phyloP scores from a whole-genome alignment of 1,284 basidiomycete species.

The Cutaneotrichosporon dermatis region DNA sequence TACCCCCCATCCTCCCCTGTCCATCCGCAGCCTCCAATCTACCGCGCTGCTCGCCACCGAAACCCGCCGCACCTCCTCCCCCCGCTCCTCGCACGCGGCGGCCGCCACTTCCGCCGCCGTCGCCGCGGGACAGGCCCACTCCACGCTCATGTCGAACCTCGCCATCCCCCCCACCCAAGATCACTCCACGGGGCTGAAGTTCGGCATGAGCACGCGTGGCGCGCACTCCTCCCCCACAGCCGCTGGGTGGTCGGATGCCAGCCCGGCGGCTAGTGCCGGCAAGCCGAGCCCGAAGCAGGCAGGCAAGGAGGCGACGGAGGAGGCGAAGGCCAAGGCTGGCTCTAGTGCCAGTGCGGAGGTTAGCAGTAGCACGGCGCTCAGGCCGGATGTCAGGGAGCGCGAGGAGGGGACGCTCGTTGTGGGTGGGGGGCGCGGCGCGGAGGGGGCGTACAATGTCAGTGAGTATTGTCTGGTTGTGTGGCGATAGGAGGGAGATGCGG shows the following conservation, averaged over 20 bases:
- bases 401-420: neutral
- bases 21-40: neutral
- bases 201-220: neutral
- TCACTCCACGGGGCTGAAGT: neutral
- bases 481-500: no score
- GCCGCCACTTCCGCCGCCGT: neutral
- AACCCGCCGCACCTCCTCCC: neutral
- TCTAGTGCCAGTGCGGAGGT: no score
- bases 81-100: neutral
- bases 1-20: neutral
- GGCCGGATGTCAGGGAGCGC: neutral
- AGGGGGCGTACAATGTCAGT: constrained; percentile 42
- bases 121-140: neutral
- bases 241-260: no score
- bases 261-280: no score
- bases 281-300: no score
- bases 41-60: neutral
- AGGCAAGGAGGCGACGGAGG: no score
- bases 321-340: neutral
- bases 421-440: constrained; percentile 7
- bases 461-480: constrained; percentile 6
- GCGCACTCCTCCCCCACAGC: no score
- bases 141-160: neutral
- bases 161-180: neutral
- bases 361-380: neutral